Base-by-base conservation (phyloP, 2,329 filamentous ascomycete genomes). In the Biscogniauxia sp. region DNA sequence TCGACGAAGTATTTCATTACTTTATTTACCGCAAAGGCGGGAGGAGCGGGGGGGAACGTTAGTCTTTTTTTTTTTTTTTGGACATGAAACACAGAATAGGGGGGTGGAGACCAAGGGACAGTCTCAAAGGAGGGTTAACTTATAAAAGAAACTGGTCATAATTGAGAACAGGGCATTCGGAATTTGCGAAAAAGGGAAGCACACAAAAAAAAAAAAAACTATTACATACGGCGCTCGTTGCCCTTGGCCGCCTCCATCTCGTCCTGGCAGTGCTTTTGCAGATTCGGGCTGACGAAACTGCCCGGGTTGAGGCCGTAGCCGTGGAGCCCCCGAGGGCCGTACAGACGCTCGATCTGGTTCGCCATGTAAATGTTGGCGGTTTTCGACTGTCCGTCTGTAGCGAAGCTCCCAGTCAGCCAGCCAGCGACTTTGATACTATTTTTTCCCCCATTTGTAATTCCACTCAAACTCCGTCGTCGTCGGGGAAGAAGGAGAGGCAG, bases 341-440 rank as follows among this genome's bases (percentile, higher is more conserved):
- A 82, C 1, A 74, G 74, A 1, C 80, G 75, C 51, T 83, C 80
- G 37, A 84, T 76, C 60, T 80, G 73, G 61, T 77, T 82, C 20
- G 80, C 75, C 68, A 81, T 77, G 60, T 76, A 80, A 50, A 84
- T 76, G 60, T 79, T 81, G 11, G 80, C 79, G 0, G 74, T 73
- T 64, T 83, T 84, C 32, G 70, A 69, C 58, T 80, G 74, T 0
- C 74, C 77, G 64, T 83, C 62, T 64, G 80, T 1, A 28, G 75
- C 19, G 60, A 63, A 73, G 0, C 67, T 68, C 17, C 76, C n/a
- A 61, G 58, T 41, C 9, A 19, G 26, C 25, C 20, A n/a, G n/a
- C n/a, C n/a, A n/a, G n/a, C n/a, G n/a, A n/a, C n/a, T n/a, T n/a
- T n/a, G n/a, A n/a, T n/a, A n/a, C n/a, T n/a, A n/a, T n/a, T n/a